These are phyloP conservation scores for Leccinum fibrillosum DNA, from an alignment of 768 basidiomycete species.

Conservation along the genomic window DNA sequence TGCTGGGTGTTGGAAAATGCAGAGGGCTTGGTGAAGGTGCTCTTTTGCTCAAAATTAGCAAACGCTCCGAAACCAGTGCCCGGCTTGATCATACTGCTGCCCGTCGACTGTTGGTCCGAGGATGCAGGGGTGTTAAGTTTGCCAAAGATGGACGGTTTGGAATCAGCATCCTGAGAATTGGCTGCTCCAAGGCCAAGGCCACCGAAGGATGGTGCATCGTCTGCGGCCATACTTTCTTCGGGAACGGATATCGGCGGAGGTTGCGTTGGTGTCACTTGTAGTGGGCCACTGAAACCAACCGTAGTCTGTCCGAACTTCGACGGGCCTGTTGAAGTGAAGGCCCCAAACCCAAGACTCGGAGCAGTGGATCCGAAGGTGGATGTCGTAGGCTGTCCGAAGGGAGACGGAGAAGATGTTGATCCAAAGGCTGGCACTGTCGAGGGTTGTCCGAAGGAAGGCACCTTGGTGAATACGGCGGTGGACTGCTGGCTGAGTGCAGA, in stretches of 20 bases:
- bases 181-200: conserved; percentile 30
- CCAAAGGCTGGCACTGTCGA: conserved; percentile 12
- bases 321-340: conserved; percentile 29
- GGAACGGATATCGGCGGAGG: conserved; percentile 9
- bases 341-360: conserved; percentile 30
- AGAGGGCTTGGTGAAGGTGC: background rate
- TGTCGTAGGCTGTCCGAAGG: background rate
- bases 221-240: conserved; percentile 34
- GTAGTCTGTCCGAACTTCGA: conserved; percentile 32
- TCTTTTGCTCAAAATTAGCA: conserved; percentile 10
- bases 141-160: conserved; percentile 34
- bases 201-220: conserved; percentile 29
- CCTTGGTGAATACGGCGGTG: conserved; percentile 22
- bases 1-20: conserved; percentile 20
- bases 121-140: conserved; percentile 12
- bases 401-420: conserved; percentile 1
- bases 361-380: conserved; percentile 23
- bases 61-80: conserved; percentile 36
- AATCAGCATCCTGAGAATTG: conserved; percentile 23
- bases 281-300: conserved; percentile 19
- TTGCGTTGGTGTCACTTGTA: conserved; percentile 1
- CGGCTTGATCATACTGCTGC: conserved; percentile 28
- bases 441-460: conserved; percentile 22
- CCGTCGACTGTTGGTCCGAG: conserved; percentile 15
- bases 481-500: conserved; percentile 18